These are phyloP conservation scores for Vicia faba DNA, from an alignment of 306 rosid genomes.

Conservation along the genomic window DNA sequence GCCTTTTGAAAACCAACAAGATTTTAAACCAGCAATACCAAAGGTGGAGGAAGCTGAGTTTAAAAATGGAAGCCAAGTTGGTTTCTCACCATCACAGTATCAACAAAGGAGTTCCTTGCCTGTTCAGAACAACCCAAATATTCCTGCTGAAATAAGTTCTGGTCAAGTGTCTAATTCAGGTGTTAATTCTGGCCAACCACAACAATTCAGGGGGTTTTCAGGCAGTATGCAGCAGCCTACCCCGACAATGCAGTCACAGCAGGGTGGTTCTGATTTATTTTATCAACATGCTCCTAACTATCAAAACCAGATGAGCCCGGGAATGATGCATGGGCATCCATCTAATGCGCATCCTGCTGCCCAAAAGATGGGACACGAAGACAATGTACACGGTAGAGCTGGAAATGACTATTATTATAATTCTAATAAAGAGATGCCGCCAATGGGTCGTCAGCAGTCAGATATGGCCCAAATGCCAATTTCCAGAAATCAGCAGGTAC, in stretches of 20 bases:
- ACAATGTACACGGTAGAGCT: conserved; percentile 55
- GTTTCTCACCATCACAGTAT: conserved; percentile 74
- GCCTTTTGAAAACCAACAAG: conserved; percentile 65
- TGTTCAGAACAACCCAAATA: conserved; percentile 54
- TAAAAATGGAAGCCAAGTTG: conserved; percentile 70
- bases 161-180: conserved; percentile 60
- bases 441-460: conserved; percentile 65
- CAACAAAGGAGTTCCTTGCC: conserved; percentile 62
- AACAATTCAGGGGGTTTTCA: conserved; percentile 57
- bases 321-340: conserved; percentile 68
- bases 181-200: conserved; percentile 63
- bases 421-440: conserved; percentile 61
- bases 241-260: conserved; percentile 62
- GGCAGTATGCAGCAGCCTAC: conserved; percentile 61
- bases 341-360: conserved; percentile 58
- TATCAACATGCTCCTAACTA: conserved; percentile 68
- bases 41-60: conserved; percentile 67
- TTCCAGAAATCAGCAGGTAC: conserved; percentile 77
- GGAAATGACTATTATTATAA: conserved; percentile 71
- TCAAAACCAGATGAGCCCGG: conserved; percentile 68
- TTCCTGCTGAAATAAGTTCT: conserved; percentile 55
- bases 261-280: conserved; percentile 59
- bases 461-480: conserved; percentile 70
- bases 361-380: conserved; percentile 61
- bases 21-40: conserved; percentile 46